Percentiles rank a stretch among this genome's conserved stretches.
Conservation (phyloP, 768 basidiomycete genomes). For the Albatrellus ellisii region DNA sequence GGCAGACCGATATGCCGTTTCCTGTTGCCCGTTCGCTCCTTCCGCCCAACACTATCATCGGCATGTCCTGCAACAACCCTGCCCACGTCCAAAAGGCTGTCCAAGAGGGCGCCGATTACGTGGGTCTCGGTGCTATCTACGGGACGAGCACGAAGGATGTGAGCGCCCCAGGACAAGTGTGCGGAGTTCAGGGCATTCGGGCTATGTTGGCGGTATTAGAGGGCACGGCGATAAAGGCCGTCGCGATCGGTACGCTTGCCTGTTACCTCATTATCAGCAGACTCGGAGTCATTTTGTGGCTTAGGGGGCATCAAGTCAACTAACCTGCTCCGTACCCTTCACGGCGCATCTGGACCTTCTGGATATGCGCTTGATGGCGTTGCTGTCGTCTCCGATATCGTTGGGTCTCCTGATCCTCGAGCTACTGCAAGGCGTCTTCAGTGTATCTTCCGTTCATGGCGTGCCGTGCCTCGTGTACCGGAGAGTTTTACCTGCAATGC, state of each 20-base stretch:
- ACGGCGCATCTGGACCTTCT: slow-evolving; percentile 49
- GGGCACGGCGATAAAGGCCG: slow-evolving; percentile 51
- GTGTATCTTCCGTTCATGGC: slow-evolving; percentile 32
- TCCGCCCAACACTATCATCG: slow-evolving; percentile 59
- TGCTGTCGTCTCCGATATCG: slow-evolving; percentile 83
- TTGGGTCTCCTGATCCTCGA: slow-evolving; percentile 45
- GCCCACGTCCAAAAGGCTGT: slow-evolving; percentile 53
- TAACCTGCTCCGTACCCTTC: slow-evolving; percentile 65
- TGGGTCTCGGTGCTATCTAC: slow-evolving; percentile 83
- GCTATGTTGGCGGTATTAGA: slow-evolving; percentile 50
- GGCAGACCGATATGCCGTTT: slow-evolving; percentile 78
- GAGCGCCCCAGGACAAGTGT: slow-evolving; percentile 30
- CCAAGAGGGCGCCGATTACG: slow-evolving; percentile 61
- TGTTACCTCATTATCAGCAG: neutral
- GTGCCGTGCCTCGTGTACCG: slow-evolving; percentile 11
- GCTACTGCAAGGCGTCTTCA: slow-evolving; percentile 34
- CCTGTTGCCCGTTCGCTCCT: slow-evolving; percentile 52
- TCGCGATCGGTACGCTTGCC: slow-evolving; percentile 73
- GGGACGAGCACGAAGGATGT: slow-evolving; percentile 69
- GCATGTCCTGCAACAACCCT: slow-evolving; percentile 62
- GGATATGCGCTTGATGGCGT: slow-evolving; percentile 62
- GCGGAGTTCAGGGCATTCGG: slow-evolving; percentile 68
- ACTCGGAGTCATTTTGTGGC: neutral
- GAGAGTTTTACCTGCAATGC: slow-evolving; percentile 13
- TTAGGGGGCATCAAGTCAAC: slow-evolving; percentile 76